Conservation (phyloP, 148 eudicot genomes). For the Gaultheria prostrata region DNA sequence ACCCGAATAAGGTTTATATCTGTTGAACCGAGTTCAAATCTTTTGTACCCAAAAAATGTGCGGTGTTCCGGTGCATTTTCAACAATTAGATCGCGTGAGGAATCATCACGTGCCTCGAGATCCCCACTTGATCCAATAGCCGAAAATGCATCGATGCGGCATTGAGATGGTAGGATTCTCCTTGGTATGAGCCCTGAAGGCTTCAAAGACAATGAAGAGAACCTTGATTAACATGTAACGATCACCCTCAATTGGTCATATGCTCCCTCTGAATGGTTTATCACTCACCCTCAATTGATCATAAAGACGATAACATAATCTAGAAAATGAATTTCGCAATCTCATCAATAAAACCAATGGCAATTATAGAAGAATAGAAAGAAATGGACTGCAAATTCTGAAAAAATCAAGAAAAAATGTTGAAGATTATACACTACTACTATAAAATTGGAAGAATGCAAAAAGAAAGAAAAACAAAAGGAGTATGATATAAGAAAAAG, state of each 20-base stretch:
- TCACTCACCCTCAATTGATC: background rate
- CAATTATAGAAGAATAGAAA: background rate
- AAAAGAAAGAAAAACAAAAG: conserved; percentile 23
- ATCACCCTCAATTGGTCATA: background rate
- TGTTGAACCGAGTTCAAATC: no score
- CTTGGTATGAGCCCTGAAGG: background rate
- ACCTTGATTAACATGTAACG: background rate
- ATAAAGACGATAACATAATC: background rate
- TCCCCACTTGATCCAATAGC: background rate
- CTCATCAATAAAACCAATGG: background rate
- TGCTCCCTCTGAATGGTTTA: background rate
- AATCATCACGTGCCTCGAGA: background rate
- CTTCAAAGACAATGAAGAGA: background rate
- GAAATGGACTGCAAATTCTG: conserved; percentile 27
- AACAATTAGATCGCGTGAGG: background rate
- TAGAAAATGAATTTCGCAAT: background rate
- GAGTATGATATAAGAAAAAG: conserved; percentile 37
- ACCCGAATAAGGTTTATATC: no score
- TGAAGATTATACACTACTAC: conserved; percentile 52
- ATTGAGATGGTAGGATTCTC: background rate
- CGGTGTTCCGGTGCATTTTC: background rate
- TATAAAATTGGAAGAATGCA: conserved; percentile 33
- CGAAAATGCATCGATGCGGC: background rate
- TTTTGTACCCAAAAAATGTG: no score
- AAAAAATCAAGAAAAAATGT: conserved; percentile 41